A percentile compares a stretch with the other conserved stretches of the same genome.
Evolutionary conservation across 257 asterid species (phyloP).

Genomic region (Capsicum baccatum): DNA sequence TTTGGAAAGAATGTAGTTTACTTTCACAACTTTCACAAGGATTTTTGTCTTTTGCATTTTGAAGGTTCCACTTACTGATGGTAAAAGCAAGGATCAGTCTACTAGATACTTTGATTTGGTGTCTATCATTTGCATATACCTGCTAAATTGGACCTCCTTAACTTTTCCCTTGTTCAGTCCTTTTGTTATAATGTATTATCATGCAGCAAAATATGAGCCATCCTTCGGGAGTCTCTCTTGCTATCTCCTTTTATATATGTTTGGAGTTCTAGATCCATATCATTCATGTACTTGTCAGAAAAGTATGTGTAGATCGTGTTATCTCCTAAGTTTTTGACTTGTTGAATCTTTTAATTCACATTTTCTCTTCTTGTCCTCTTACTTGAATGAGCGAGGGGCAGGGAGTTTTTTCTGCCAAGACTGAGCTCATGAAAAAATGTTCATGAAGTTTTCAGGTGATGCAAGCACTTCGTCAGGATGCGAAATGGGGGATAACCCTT

Average conservation of each 20-base stretch:
- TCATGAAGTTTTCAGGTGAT: conserved; percentile 57
- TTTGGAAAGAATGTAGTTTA: neutral
- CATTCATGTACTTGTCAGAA: neutral
- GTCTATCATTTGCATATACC: neutral
- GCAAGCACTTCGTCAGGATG: conserved; percentile 50
- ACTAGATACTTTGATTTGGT: neutral
- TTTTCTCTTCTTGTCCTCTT: conserved; percentile 2
- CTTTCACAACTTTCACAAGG: too few species aligned
- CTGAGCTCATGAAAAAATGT: neutral
- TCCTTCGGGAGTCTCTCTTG: neutral
- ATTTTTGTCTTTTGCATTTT: neutral
- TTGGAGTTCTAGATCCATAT: neutral
- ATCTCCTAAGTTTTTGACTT: neutral
- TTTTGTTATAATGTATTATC: neutral
- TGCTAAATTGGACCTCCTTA: neutral
- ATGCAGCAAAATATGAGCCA: neutral
- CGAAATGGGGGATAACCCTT: conserved; percentile 46
- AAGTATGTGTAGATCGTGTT: neutral
- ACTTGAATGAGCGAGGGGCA: conserved; percentile 21
- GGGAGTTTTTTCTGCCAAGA: conserved; percentile 1
- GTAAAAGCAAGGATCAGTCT: neutral
- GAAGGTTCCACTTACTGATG: neutral
- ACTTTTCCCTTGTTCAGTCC: neutral
- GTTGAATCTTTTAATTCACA: conserved; percentile 1
- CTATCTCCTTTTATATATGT: neutral